These are phyloP conservation scores for Cystofilobasidium bisporidii DNA, from an alignment of 768 basidiomycete species.

Conservation along the genomic window DNA sequence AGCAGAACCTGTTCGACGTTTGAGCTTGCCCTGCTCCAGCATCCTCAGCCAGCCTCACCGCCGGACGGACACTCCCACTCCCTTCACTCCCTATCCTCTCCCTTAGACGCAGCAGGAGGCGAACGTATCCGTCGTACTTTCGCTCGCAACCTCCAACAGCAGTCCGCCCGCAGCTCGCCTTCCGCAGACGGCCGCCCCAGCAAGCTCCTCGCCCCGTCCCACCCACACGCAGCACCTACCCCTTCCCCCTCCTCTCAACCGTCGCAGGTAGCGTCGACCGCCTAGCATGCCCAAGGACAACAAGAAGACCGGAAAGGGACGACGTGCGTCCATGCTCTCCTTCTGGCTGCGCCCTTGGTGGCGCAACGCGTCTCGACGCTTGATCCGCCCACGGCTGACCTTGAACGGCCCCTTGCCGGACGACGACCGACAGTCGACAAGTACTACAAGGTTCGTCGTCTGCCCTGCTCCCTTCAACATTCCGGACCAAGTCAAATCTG, in stretches of 20 bases:
- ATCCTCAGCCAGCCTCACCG: too few species aligned
- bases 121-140: too few species aligned
- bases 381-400: background rate
- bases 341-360: background rate
- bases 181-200: too few species aligned
- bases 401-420: slow-evolving; percentile 30
- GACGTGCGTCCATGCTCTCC: slow-evolving; percentile 29
- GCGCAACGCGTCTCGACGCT: too few species aligned
- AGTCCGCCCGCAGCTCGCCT: too few species aligned
- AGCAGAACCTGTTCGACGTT: too few species aligned
- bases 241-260: background rate
- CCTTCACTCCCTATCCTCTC: too few species aligned
- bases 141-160: too few species aligned
- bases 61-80: too few species aligned
- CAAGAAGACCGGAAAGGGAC: slow-evolving; percentile 62
- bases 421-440: slow-evolving; percentile 48
- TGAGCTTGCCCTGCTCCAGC: too few species aligned
- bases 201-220: background rate
- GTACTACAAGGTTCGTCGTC: slow-evolving; percentile 59
- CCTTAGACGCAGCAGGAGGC: too few species aligned
- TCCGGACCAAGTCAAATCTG: background rate
- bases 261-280: background rate
- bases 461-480: slow-evolving; percentile 58
- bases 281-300: slow-evolving; percentile 60
- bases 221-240: background rate